phyloP scores from a whole-genome alignment of 768 basidiomycete genomes.

The Macrolepiota fuliginosa region DNA sequence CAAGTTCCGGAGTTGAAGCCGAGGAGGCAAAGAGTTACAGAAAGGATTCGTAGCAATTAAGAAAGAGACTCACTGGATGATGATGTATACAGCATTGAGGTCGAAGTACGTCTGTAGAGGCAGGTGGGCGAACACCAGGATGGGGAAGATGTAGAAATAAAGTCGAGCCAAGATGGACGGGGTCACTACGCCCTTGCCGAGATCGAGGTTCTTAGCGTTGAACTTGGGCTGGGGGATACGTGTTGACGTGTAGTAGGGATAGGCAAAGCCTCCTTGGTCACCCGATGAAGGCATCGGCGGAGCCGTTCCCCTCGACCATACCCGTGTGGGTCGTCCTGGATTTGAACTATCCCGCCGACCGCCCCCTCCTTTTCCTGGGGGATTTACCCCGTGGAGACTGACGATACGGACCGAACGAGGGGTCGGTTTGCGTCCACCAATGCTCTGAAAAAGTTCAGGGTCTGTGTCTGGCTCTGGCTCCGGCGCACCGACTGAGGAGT shows the following conservation, averaged over 20 bases:
- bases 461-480: constrained; percentile 22
- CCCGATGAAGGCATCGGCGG: constrained; percentile 31
- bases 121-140: constrained; percentile 70
- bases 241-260: constrained; percentile 17
- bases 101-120: constrained; percentile 84
- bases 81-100: constrained; percentile 82
- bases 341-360: constrained; percentile 21
- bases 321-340: constrained; percentile 34
- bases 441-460: constrained; percentile 15
- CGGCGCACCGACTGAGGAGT: constrained; percentile 47
- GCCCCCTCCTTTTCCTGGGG: constrained; percentile 26
- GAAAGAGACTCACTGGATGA: constrained; percentile 63
- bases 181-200: constrained; percentile 57
- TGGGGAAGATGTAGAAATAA: constrained; percentile 69
- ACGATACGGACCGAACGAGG: constrained; percentile 83
- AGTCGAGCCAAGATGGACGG: constrained; percentile 53
- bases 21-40: constrained; percentile 4
- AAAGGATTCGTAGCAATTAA: not conserved
- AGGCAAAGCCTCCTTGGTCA: not conserved
- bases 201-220: constrained; percentile 61
- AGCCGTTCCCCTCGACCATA: constrained; percentile 59
- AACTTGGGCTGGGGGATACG: constrained; percentile 60
- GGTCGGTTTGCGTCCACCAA: constrained; percentile 73
- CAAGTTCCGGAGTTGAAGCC: not conserved
- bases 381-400: constrained; percentile 49